Base-by-base conservation (phyloP, 257 asterid species). In the Paraleonurus japonicus region DNA sequence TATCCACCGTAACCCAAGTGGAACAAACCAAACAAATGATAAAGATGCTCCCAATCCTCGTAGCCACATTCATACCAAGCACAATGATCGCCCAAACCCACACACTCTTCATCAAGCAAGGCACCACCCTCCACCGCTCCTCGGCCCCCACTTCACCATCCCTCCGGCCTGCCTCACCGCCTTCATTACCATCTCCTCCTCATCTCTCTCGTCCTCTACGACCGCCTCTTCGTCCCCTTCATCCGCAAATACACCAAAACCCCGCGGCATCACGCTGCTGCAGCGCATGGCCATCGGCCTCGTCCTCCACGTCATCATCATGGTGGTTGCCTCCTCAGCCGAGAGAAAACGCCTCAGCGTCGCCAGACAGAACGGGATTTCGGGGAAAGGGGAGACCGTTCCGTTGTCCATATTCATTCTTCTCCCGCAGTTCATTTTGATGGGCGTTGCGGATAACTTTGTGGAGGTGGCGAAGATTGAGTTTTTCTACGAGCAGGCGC, bases 401-500 rank as follows among this genome's bases (percentile, higher is more conserved):
- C 96, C 92, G 1, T 77, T 90, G 2, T 82, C 95, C 1, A 86
- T 90, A 30, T 88, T 88, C 78, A 68, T 90, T 13, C 87, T 90
- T 1, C 75, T 90, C 10, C 91, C 95, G 0, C 96, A 88, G 37
- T 88, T 90, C 30, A 84, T 79, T 4, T 67, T 90, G 1, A 69
- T 83, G 85, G 95, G 96, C 7, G 69, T 82, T 10, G 87, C 95
- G 0, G 96, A 90, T 51, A 79, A 73, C 61, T 90, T 87, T 43
- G 43, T 85, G 60, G 96, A 88, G 19, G 93, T 88, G 15, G 92
- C 89, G 0, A 90, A 88, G 65, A 73, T 88, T 0, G 95, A 90
- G 75, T 86, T 90, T 54, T 90, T 90, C 79, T 90, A 90, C 9
- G 95, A 90, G 7, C 96, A 88, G 8, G 95, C 96, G 0, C 95